Conservation (phyloP, 2,329 filamentous ascomycete genomes). For the Raffaelea albimanens region DNA sequence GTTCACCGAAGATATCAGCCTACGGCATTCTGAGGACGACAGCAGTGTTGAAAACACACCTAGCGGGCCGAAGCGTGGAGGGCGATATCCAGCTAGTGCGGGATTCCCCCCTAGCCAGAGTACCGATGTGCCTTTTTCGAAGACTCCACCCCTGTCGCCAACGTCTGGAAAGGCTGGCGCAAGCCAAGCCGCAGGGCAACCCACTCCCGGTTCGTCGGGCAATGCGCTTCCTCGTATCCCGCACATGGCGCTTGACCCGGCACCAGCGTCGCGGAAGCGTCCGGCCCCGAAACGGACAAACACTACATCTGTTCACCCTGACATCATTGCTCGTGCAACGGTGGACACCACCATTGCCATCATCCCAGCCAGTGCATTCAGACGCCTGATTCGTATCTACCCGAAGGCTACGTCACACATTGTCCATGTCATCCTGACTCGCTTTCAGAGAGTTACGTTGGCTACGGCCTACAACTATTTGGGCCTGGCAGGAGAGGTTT, state of each 20-base stretch:
- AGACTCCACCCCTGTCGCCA: slow-evolving; percentile 24
- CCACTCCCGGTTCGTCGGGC: slow-evolving; percentile 13
- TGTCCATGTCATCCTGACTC: slow-evolving; percentile 90
- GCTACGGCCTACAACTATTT: slow-evolving; percentile 92
- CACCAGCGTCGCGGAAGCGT: slow-evolving; percentile 19
- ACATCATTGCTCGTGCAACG: slow-evolving; percentile 92
- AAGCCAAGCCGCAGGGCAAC: slow-evolving; percentile 6
- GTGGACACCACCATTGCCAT: slow-evolving; percentile 97
- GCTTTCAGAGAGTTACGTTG: slow-evolving; percentile 88
- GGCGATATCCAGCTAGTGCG: slow-evolving; percentile 18
- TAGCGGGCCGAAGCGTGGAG: slow-evolving; percentile 20
- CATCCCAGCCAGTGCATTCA: slow-evolving; percentile 92
- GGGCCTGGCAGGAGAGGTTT: slow-evolving; percentile 80
- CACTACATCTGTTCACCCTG: slow-evolving; percentile 79
- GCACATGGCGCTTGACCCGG: slow-evolving; percentile 59
- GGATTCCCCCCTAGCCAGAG: slow-evolving; percentile 22
- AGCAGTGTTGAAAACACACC: slow-evolving; percentile 18
- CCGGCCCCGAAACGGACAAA: slow-evolving; percentile 34
- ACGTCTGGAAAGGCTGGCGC: slow-evolving; percentile 14
- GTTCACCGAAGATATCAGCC: slow-evolving; percentile 88
- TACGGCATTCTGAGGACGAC: slow-evolving; percentile 65
- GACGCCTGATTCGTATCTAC: slow-evolving; percentile 84
- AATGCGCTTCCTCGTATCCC: slow-evolving; percentile 54
- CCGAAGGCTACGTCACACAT: slow-evolving; percentile 96
- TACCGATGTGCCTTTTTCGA: slow-evolving; percentile 27